A percentile compares a stretch with the other conserved stretches of the same genome.
Evolutionary conservation across 2,329 filamentous ascomycete species (phyloP).

Genomic region (Zymoseptoria crescenta): DNA sequence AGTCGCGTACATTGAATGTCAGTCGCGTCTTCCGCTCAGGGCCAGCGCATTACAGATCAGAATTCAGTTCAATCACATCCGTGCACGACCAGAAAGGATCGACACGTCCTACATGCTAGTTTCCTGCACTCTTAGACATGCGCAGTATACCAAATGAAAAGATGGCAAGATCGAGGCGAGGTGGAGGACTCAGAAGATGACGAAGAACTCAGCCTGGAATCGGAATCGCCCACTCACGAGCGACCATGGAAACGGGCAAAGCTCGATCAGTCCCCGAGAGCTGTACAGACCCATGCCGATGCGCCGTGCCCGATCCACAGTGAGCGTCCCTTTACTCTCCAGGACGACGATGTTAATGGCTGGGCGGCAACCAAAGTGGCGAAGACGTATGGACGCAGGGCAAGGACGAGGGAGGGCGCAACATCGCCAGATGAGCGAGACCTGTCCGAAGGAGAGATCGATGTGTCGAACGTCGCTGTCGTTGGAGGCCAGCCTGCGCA

Average conservation of each 20-base stretch:
- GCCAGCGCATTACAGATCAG: background rate
- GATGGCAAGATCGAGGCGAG: slow-evolving; percentile 43
- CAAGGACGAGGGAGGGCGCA: slow-evolving; percentile 2
- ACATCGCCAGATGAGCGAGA: background rate
- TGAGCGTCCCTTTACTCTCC: background rate
- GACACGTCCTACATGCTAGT: background rate
- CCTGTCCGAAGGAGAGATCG: background rate
- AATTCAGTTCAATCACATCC: background rate
- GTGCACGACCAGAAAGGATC: background rate
- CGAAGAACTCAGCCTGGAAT: slow-evolving; percentile 26
- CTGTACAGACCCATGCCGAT: background rate
- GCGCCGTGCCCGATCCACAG: background rate
- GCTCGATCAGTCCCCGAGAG: background rate
- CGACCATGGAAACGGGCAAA: slow-evolving; percentile 18
- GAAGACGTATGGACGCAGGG: slow-evolving; percentile 16
- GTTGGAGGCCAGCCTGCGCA: background rate
- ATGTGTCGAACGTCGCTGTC: background rate
- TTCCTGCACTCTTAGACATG: slow-evolving; percentile 10
- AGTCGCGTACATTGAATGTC: background rate
- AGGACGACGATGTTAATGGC: slow-evolving; percentile 9
- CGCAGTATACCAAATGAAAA: slow-evolving; percentile 35
- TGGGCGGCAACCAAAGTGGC: slow-evolving; percentile 19
- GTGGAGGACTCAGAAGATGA: slow-evolving; percentile 47
- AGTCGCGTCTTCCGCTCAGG: background rate
- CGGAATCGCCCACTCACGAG: slow-evolving; percentile 14